Evolutionary conservation across 257 asterid genomes (phyloP), one percentile per base, ranked within the genome.

Genomic region (Scutellaria baicalensis): DNA sequence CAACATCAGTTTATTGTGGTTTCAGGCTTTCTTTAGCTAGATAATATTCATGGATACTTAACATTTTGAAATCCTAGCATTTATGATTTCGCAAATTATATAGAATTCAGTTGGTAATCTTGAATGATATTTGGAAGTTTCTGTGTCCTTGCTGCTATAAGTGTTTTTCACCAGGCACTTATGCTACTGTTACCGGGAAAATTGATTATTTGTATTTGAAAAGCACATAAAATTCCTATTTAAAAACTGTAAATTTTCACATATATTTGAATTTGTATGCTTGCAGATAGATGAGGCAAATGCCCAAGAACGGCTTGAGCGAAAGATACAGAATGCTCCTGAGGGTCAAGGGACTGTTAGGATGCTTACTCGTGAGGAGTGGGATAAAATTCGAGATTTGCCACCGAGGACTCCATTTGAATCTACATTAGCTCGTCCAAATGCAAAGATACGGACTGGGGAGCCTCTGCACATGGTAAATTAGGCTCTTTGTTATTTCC

Each of bases 331-430:
- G 80, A 79, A 93, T 71, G 97, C 97, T 0, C 97, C 99, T 58
- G 85, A 86, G 71, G 99, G 93, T 57, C 92, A 84, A 81, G 97
- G 99, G 64, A 78, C 85, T 71, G 94, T 93, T 23, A 84, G 99
- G 85, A 91, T 93, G 97, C 91, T 93, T 52, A 68, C 77, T 54
- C 95, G 84, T 43, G 97, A 93, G 76, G 99, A 93, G 80, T 93
- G 99, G 96, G 96, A 93, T 16, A 79, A 70, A 51, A 70, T 93
- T 52, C 85, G 82, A 79, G 96, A 93, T 58, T 56, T 87, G 18
- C 75, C 92, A 18, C 95, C 98, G 5, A 85, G 96, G 77, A 93
- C 95, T 55, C 97, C 97, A 2, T 93, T 87, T 77, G 95, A 93
- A 72, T 91, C 97, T 35, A 85, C 84, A 78, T 78, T 89, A 18